Conservation (phyloP, 768 basidiomycete genomes). For the Flagelloscypha sp. region DNA sequence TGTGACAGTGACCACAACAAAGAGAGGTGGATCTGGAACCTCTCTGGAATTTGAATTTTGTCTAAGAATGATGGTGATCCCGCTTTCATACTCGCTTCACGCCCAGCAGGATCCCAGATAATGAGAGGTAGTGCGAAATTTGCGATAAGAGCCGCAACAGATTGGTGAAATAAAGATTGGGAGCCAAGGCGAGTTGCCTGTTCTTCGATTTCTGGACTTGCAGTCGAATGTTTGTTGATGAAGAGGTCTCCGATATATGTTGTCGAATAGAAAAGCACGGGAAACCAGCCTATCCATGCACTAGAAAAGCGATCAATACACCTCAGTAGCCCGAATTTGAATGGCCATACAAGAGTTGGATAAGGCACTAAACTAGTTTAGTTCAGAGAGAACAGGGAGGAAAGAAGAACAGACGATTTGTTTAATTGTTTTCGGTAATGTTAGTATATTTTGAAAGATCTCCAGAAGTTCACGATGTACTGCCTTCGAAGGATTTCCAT, state of each 20-base stretch:
- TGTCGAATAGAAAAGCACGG: constrained; percentile 80
- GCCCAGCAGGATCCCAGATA: constrained; percentile 26
- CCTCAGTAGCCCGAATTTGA: not conserved
- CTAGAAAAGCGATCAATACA: constrained; percentile 25
- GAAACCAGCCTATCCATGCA: constrained; percentile 89
- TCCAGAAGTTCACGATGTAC: constrained; percentile 36
- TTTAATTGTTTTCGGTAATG: constrained; percentile 65
- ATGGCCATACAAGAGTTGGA: constrained; percentile 66
- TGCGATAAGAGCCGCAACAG: constrained; percentile 56
- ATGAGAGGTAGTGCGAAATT: constrained; percentile 70
- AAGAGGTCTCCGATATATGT: constrained; percentile 86
- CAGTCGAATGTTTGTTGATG: constrained; percentile 19
- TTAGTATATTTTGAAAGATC: constrained; percentile 64
- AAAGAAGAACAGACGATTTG: constrained; percentile 58
- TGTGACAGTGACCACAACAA: constrained; percentile 77
- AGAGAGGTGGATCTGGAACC: constrained; percentile 51
- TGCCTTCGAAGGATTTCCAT: constrained; percentile 26
- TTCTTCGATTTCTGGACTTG: constrained; percentile 34
- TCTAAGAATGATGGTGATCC: no score
- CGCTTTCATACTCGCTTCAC: not conserved
- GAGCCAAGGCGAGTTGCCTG: constrained; percentile 80
- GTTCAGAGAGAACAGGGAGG: constrained; percentile 5
- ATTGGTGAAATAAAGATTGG: constrained; percentile 72
- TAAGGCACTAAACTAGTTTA: constrained; percentile 44
- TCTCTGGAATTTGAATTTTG: constrained; percentile 26